These are phyloP conservation scores for Cercospora janseana DNA, from an alignment of 2,329 filamentous ascomycete species.

Conservation along the genomic window DNA sequence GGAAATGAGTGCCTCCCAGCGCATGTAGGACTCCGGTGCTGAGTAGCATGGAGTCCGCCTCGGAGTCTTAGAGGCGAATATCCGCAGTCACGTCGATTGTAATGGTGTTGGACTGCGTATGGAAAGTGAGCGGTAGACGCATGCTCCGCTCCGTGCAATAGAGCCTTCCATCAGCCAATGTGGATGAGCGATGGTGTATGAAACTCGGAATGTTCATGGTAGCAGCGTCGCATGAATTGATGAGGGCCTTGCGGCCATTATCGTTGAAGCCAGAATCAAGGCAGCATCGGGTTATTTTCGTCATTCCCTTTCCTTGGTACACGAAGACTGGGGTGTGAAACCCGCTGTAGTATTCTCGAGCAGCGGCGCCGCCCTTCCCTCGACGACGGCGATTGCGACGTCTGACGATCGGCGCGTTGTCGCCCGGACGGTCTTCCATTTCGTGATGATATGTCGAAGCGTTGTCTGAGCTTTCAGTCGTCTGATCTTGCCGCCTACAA, in stretches of 20 bases:
- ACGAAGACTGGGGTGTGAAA: neutral
- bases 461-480: no score
- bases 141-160: neutral
- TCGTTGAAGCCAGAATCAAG: neutral
- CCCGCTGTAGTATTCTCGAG: neutral
- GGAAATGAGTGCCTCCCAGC: neutral
- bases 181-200: neutral
- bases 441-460: no score
- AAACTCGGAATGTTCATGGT: neutral
- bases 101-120: neutral
- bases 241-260: neutral
- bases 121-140: neutral
- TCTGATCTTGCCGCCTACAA: no score
- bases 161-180: neutral
- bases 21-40: neutral
- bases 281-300: neutral
- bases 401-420: neutral
- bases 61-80: neutral
- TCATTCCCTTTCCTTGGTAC: neutral
- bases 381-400: neutral
- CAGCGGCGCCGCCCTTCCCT: neutral
- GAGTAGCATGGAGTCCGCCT: constrained; percentile 12
- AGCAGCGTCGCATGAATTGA: neutral
- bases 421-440: neutral
- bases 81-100: neutral